Base-by-base conservation (phyloP, 192 early-diverging fungal genomes). In the Physocladia obscura region DNA sequence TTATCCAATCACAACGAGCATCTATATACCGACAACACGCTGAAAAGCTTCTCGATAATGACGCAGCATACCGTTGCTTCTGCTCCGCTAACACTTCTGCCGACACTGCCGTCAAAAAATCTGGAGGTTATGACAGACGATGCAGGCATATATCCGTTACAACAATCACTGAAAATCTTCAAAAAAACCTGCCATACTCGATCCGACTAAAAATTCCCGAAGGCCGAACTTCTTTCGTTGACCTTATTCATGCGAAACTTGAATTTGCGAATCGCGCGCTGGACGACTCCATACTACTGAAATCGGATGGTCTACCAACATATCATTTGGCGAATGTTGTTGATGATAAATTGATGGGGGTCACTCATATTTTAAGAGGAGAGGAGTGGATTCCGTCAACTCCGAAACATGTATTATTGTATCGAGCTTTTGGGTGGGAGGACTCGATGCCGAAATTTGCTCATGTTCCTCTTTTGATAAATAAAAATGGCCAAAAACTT, bases 301-400 rank as follows among this genome's bases (percentile, higher is more conserved):
- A 98, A 70, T 92, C 91, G 65, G 94, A 96, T 71, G 95, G 95
- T 2, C 83, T 84, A 57, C 92, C 95, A 3, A 98, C 95, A 0
- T 98, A 98, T 71, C 95, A 98, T 67, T 80, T 98, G 37, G 95
- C 95, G 0, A 95, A 94, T 69, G 95, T 98, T 1, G 90, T 96
- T 0, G 95, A 98, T 72, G 95, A 98, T 70, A 87, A 92, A 55
- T 49, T 86, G 6, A 98, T 98, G 95, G 81, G 81, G 11, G 91
- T 98, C 49, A 93, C 94, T 1, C 94, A 96, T 73, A 94, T 98
- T 19, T 73, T 98, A 37, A 85, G 95, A 39, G 95, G 95, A 39
- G 93, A 96, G 77, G 95, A 98, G 77, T 98, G 95, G 95, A 82
- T 98, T 31, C 82, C 93, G 24, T 95, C 93, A 6, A 95, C 93